These are phyloP conservation scores for Globisporangium viniferum DNA, from an alignment of 352 stramenopile genomes.

Conservation along the genomic window DNA sequence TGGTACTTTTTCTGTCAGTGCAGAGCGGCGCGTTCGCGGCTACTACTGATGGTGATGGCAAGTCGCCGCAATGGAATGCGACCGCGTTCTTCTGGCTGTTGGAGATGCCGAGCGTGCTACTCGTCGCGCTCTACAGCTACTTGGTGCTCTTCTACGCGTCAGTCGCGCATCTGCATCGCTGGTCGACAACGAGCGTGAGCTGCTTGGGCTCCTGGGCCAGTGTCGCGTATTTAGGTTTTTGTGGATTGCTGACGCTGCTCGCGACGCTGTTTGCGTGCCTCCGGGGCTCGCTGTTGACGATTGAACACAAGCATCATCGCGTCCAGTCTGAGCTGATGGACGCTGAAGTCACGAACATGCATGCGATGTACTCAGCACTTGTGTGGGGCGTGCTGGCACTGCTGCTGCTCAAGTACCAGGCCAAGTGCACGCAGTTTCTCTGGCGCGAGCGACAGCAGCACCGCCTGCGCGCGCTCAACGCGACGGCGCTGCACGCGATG, in stretches of 20 bases:
- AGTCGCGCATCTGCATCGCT: conserved; percentile 22
- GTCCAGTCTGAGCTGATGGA: neutral
- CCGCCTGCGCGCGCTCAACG: conserved; percentile 7
- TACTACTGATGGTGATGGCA: neutral
- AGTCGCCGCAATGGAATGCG: neutral
- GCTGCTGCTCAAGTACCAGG: conserved; percentile 19
- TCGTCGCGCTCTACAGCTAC: conserved; percentile 27
- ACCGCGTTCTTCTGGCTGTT: conserved; percentile 29
- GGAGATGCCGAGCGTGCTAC: conserved; percentile 28
- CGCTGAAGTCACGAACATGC: neutral
- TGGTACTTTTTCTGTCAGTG: conserved; percentile 19
- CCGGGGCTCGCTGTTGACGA: neutral
- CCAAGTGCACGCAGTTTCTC: conserved; percentile 15
- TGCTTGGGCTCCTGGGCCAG: neutral
- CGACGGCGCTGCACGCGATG: conserved; percentile 8
- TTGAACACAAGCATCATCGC: neutral
- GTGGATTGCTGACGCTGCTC: conserved; percentile 4
- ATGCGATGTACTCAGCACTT: conserved; percentile 3
- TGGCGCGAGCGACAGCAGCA: conserved; percentile 13
- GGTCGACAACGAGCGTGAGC: neutral
- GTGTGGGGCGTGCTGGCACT: conserved; percentile 14
- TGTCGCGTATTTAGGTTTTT: neutral
- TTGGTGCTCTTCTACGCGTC: conserved; percentile 30
- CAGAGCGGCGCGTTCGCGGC: neutral
- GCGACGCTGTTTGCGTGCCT: conserved; percentile 11